phyloP scores from a whole-genome alignment of 2,329 filamentous ascomycete species.

The Hypomyces rosellus region DNA sequence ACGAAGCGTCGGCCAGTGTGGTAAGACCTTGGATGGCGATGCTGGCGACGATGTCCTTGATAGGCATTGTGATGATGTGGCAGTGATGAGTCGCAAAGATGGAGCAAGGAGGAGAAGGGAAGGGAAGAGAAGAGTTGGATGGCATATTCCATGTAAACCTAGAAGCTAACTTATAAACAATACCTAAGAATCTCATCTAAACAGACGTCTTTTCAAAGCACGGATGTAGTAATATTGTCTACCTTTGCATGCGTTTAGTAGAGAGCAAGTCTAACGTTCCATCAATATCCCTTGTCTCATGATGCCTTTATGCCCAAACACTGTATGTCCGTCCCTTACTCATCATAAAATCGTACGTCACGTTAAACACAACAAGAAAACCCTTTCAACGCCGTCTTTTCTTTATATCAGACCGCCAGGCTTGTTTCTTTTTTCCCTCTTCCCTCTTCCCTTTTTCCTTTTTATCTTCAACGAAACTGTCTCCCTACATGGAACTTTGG shows the following conservation, averaged over 20 bases:
- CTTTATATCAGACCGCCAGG: neutral
- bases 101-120: too few relatives aligned
- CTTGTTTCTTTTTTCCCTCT: neutral
- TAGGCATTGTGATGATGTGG: neutral
- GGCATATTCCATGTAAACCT: neutral
- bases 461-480: neutral
- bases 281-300: too few relatives aligned
- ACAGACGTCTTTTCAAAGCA: neutral
- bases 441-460: neutral
- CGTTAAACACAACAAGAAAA: too few relatives aligned
- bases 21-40: constrained; percentile 13
- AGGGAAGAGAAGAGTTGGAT: too few relatives aligned
- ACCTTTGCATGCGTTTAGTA: too few relatives aligned
- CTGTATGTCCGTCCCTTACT: too few relatives aligned
- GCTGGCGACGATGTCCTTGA: constrained; percentile 8
- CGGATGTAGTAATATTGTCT: neutral
- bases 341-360: too few relatives aligned
- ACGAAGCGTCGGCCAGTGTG: constrained; percentile 19
- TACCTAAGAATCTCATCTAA: neutral
- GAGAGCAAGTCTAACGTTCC: too few relatives aligned
- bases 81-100: neutral
- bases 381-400: neutral
- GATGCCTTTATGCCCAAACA: too few relatives aligned
- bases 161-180: neutral
- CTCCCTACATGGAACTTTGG: too few relatives aligned